These are phyloP conservation scores for Daldinia grandis DNA, from an alignment of 495 filamentous ascomycete genomes.

Conservation along the genomic window DNA sequence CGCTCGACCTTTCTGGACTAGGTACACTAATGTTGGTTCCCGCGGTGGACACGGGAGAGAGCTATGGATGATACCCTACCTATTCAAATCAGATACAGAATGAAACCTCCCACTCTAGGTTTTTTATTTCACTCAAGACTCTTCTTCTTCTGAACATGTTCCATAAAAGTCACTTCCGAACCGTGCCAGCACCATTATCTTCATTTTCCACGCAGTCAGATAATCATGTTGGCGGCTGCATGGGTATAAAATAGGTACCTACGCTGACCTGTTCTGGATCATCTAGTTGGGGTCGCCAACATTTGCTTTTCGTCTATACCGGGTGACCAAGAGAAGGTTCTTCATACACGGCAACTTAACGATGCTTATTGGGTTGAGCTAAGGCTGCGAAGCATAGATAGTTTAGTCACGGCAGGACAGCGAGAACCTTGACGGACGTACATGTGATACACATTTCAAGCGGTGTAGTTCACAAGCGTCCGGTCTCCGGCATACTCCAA, in stretches of 20 bases:
- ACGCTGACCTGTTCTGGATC: conserved; percentile 8
- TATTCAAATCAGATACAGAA: conserved; percentile 1
- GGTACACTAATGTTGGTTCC: conserved; percentile 26
- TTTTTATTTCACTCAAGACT: too few relatives aligned
- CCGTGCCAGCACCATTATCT: neutral
- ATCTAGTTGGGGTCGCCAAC: conserved; percentile 1
- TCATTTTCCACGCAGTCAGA: neutral
- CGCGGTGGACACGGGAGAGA: conserved; percentile 20
- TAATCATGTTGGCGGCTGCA: neutral
- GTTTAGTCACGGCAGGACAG: conserved; percentile 3
- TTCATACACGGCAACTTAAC: neutral
- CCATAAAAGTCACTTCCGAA: too few relatives aligned
- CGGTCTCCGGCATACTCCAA: neutral
- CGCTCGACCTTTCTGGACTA: neutral
- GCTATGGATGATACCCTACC: conserved; percentile 15
- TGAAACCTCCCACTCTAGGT: neutral
- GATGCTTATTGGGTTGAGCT: conserved; percentile 6
- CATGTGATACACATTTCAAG: conserved; percentile 16
- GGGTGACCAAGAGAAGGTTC: conserved; percentile 9
- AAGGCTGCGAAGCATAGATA: conserved; percentile 7
- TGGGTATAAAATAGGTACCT: neutral
- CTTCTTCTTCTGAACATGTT: too few relatives aligned
- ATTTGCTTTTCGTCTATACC: conserved; percentile 15
- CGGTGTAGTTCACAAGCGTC: conserved; percentile 22
- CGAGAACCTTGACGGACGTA: conserved; percentile 33